phyloP scores from a whole-genome alignment of 2,329 filamentous ascomycete genomes.

The Amesomyces nigricolor region DNA sequence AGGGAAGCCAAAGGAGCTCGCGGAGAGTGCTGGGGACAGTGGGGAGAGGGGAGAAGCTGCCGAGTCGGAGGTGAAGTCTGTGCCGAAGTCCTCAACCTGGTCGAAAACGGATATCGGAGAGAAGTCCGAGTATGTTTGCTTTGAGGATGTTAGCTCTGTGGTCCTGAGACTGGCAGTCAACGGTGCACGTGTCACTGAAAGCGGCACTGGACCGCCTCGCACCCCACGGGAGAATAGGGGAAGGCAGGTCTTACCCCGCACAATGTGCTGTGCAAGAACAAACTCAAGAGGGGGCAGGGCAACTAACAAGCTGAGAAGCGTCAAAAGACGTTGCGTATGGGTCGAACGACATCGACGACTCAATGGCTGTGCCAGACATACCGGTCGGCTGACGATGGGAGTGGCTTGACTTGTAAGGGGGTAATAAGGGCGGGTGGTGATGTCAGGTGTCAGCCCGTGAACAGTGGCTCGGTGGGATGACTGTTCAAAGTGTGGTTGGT shows the following conservation, averaged over 20 bases:
- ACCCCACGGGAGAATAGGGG: not conserved
- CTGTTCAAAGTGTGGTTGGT: not conserved
- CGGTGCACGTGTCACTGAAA: not conserved
- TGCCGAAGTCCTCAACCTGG: conserved; percentile 29
- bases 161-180: not conserved
- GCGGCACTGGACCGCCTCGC: not conserved
- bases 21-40: conserved; percentile 28
- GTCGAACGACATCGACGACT: conserved; percentile 21
- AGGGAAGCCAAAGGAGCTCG: conserved; percentile 29
- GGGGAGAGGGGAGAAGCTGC: conserved; percentile 33
- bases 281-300: not conserved
- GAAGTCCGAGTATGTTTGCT: conserved; percentile 24
- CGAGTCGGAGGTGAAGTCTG: conserved; percentile 34
- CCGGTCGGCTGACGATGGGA: not conserved
- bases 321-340: conserved; percentile 20
- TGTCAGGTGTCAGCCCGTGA: not conserved
- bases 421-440: not conserved
- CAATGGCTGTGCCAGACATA: conserved; percentile 18
- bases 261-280: not conserved
- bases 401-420: not conserved
- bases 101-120: conserved; percentile 28
- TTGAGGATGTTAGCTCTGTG: conserved; percentile 7
- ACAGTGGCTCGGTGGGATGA: conserved; percentile 1
- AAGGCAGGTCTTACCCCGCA: conserved; percentile 7
- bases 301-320: conserved; percentile 22